Percentiles rank a stretch among this genome's conserved stretches.
Evolutionary conservation across 345 rosid species (phyloP).

Genomic region (Lagerstroemia speciosa): DNA sequence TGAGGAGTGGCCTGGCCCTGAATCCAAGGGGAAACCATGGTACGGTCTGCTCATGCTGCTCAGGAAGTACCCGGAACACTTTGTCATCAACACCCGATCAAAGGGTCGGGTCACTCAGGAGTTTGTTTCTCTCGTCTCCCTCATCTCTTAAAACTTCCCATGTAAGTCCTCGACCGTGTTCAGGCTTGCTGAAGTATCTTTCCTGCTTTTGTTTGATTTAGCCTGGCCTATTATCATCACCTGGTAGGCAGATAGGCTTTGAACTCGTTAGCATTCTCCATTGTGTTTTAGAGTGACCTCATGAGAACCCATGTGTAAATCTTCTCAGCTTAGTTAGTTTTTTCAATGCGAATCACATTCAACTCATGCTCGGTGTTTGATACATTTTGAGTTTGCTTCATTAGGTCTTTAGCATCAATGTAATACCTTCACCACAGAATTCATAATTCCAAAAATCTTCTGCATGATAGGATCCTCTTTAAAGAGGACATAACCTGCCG

Average conservation of each 20-base stretch:
- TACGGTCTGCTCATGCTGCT: slow-evolving; percentile 79
- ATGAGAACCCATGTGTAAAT: not conserved
- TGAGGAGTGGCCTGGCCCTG: slow-evolving; percentile 73
- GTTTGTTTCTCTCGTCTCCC: slow-evolving; percentile 88
- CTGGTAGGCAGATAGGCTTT: slow-evolving; percentile 18
- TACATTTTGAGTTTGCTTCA: no score
- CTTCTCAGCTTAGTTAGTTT: not conserved
- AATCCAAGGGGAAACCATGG: slow-evolving; percentile 87
- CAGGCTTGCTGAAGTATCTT: not conserved
- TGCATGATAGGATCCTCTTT: no score
- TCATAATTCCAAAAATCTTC: no score
- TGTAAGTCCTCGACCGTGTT: not conserved
- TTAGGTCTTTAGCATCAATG: no score
- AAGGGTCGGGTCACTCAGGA: slow-evolving; percentile 68
- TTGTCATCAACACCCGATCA: slow-evolving; percentile 87
- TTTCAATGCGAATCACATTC: no score
- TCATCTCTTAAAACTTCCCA: slow-evolving; percentile 36
- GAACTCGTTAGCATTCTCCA: not conserved
- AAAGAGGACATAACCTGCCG: no score
- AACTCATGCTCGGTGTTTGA: no score
- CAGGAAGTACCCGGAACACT: slow-evolving; percentile 87
- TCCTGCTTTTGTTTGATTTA: not conserved
- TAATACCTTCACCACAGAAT: no score
- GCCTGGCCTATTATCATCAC: not conserved
- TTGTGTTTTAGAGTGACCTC: not conserved